Conservation (phyloP, 805 yeast species). For the Metschnikowia henanensis region DNA sequence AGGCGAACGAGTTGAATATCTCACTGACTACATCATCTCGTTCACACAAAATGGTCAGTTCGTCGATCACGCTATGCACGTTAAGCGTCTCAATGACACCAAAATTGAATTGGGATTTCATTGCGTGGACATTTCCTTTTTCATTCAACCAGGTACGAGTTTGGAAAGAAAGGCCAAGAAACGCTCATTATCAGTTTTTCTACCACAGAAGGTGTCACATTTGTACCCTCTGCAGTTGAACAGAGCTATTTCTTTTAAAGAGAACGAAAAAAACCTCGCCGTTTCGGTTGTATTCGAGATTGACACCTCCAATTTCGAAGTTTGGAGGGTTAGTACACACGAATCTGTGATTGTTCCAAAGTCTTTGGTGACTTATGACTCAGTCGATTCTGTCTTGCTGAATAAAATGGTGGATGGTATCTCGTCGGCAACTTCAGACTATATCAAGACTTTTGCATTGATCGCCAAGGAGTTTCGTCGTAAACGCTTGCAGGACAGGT, state of each 20-base stretch:
- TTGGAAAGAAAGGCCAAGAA: constrained; percentile 89
- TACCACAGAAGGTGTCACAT: constrained; percentile 73
- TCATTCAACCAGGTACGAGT: constrained; percentile 66
- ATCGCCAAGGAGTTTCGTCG: constrained; percentile 70
- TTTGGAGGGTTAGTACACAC: constrained; percentile 75
- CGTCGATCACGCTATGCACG: constrained; percentile 80
- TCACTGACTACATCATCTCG: constrained; percentile 62
- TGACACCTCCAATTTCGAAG: constrained; percentile 67
- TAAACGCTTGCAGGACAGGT: constrained; percentile 55
- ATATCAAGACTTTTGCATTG: constrained; percentile 60
- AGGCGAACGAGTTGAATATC: constrained; percentile 50
- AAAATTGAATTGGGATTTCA: constrained; percentile 85
- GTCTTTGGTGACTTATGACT: constrained; percentile 51
- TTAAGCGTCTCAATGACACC: constrained; percentile 56
- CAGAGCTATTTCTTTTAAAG: constrained; percentile 59
- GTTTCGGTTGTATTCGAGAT: constrained; percentile 79
- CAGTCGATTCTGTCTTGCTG: constrained; percentile 52
- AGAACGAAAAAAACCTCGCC: constrained; percentile 60
- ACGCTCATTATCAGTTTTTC: constrained; percentile 83
- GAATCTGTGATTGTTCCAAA: constrained; percentile 71
- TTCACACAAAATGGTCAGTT: constrained; percentile 56
- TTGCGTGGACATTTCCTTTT: constrained; percentile 75
- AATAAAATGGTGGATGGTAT: constrained; percentile 26
- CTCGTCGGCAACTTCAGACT: constrained; percentile 61
- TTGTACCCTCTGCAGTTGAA: constrained; percentile 69